phyloP scores from a whole-genome alignment of 2,329 filamentous ascomycete species.

The Penicillium oxalicum region DNA sequence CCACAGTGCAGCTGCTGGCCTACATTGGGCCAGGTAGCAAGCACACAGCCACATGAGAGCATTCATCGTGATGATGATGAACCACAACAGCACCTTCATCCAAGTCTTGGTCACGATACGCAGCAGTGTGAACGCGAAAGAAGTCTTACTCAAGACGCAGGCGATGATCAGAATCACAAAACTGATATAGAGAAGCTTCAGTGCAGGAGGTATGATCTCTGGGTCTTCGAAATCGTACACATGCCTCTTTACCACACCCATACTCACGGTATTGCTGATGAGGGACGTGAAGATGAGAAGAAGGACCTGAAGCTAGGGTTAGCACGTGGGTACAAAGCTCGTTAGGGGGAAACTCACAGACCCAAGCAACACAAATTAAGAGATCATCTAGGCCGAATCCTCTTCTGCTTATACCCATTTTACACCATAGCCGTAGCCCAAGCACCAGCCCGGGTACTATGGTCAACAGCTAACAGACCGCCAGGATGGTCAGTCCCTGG shows the following conservation, averaged over 20 bases:
- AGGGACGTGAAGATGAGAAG: conserved; percentile 23
- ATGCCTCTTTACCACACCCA: conserved; percentile 30
- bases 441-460: conserved; percentile 6
- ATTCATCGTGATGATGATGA: conserved; percentile 23
- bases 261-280: conserved; percentile 23
- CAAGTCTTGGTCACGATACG: conserved; percentile 18
- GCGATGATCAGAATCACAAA: conserved; percentile 16
- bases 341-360: conserved; percentile 13
- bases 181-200: conserved; percentile 13
- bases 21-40: conserved; percentile 19
- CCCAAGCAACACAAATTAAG: conserved; percentile 23
- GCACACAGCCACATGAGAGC: conserved; percentile 19
- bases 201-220: conserved; percentile 9
- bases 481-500: conserved; percentile 2
- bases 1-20: conserved; percentile 15
- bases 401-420: conserved; percentile 21
- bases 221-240: conserved; percentile 11
- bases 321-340: neutral
- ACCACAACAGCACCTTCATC: conserved; percentile 20
- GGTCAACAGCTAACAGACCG: conserved; percentile 3
- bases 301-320: conserved; percentile 3
- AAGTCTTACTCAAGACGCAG: conserved; percentile 21
- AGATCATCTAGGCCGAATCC: conserved; percentile 36
- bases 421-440: conserved; percentile 16
- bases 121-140: conserved; percentile 21